phyloP scores from a whole-genome alignment of 805 yeast genomes.

The Candida namnaoensis region DNA sequence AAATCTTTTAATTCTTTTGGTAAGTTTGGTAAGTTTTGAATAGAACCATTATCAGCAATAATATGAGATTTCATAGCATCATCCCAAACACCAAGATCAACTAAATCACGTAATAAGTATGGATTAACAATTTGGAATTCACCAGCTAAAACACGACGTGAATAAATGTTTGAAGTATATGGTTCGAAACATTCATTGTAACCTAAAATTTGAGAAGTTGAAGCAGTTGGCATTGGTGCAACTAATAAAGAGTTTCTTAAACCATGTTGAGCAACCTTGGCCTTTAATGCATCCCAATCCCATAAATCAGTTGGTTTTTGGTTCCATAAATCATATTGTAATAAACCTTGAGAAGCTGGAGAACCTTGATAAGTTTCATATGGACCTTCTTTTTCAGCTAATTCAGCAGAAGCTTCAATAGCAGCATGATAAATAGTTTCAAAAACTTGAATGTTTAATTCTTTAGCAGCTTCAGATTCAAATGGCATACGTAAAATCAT shows the following conservation, averaged over 20 bases:
- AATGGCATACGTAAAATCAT: constrained; percentile 76
- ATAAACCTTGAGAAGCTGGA: constrained; percentile 78
- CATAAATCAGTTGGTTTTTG: constrained; percentile 70
- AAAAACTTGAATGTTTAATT: constrained; percentile 75
- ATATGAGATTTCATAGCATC: constrained; percentile 71
- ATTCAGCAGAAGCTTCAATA: constrained; percentile 76
- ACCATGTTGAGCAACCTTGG: constrained; percentile 52
- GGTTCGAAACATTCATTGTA: constrained; percentile 96
- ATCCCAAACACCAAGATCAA: constrained; percentile 78
- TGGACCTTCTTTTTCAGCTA: constrained; percentile 61
- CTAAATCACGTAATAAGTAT: constrained; percentile 74
- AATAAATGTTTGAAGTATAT: constrained; percentile 84
- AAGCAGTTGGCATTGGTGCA: constrained; percentile 98
- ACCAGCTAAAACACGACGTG: constrained; percentile 86
- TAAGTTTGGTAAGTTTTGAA: constrained; percentile 64
- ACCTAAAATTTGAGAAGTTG: constrained; percentile 93
- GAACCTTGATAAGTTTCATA: constrained; percentile 76
- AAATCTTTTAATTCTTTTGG: constrained; percentile 68
- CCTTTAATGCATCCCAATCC: constrained; percentile 78
- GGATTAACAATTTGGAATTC: constrained; percentile 91
- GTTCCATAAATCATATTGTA: constrained; percentile 87
- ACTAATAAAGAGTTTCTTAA: constrained; percentile 80
- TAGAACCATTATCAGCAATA: constrained; percentile 74
- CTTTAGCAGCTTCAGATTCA: constrained; percentile 72
- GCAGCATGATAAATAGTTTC: constrained; percentile 96